A percentile compares a stretch with the other conserved stretches of the same genome.
These are phyloP conservation scores for Oligophagozyma castellii DNA, from an alignment of 1,139 yeast species.

Conservation along the genomic window DNA sequence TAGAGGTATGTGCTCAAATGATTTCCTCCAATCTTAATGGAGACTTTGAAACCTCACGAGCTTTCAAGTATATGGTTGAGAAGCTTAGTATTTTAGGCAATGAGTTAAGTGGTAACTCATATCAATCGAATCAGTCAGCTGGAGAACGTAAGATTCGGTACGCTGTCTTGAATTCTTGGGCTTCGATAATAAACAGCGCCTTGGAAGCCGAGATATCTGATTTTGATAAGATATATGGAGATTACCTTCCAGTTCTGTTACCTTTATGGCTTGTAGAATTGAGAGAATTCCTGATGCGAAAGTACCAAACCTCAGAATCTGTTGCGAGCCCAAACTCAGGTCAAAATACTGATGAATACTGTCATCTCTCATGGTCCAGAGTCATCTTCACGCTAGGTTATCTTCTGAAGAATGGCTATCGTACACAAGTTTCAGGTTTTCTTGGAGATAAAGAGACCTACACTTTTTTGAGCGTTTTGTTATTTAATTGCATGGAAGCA, in stretches of 20 bases:
- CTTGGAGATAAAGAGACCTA: slow-evolving; percentile 38
- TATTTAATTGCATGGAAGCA: slow-evolving; percentile 74
- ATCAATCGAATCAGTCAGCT: slow-evolving; percentile 39
- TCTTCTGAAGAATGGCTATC: too few relatives aligned
- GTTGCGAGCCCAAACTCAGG: slow-evolving; percentile 4
- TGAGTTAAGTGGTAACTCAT: too few relatives aligned
- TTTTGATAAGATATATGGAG: slow-evolving; percentile 43
- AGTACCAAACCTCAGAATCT: slow-evolving; percentile 33
- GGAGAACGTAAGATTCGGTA: slow-evolving; percentile 52
- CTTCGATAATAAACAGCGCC: slow-evolving; percentile 48
- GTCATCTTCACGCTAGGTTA: slow-evolving; percentile 37
- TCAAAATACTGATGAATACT: not conserved
- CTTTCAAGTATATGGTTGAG: slow-evolving; percentile 29
- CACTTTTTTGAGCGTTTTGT: slow-evolving; percentile 66
- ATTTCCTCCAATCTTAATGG: slow-evolving; percentile 52
- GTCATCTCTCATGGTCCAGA: too few relatives aligned
- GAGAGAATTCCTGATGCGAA: slow-evolving; percentile 58
- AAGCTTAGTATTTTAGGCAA: slow-evolving; percentile 27
- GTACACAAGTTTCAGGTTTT: slow-evolving; percentile 65
- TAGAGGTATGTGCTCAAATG: slow-evolving; percentile 68
- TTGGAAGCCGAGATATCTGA: slow-evolving; percentile 26
- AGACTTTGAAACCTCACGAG: slow-evolving; percentile 55
- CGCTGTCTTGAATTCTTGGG: slow-evolving; percentile 81
- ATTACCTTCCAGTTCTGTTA: slow-evolving; percentile 45
- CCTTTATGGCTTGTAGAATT: slow-evolving; percentile 72